These are phyloP conservation scores for Paramecium tetraurelia DNA, from an alignment of 73 alveolate genomes.

Conservation along the genomic window DNA sequence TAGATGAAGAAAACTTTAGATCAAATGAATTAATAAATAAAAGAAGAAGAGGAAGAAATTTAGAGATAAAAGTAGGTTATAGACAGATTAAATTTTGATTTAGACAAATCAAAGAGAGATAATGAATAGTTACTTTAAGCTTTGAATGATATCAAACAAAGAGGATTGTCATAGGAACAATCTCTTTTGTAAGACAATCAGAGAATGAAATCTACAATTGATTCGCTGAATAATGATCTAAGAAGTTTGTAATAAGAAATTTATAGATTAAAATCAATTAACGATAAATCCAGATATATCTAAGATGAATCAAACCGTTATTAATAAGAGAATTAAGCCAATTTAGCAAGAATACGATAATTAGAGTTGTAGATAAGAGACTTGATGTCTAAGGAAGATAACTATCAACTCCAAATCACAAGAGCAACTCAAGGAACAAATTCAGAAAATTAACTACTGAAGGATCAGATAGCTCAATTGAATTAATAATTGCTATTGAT, in stretches of 20 bases:
- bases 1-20: not conserved
- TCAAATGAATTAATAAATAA: not conserved
- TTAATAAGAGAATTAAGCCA: not conserved
- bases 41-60: constrained; percentile 6
- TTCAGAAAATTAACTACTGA: not conserved
- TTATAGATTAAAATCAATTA: not conserved
- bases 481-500: not conserved
- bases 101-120: constrained; percentile 13
- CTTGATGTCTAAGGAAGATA: not conserved
- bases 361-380: not conserved
- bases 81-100: constrained; percentile 7
- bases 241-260: constrained; percentile 2
- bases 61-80: not conserved
- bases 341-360: not conserved
- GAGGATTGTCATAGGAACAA: not conserved
- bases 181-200: not conserved
- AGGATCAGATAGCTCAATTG: not conserved
- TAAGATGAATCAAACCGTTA: not conserved
- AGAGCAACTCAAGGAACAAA: not conserved
- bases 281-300: not conserved
- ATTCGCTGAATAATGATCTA: not conserved
- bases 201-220: constrained; percentile 17
- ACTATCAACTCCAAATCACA: not conserved
- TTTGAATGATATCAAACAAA: not conserved
- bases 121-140: not conserved